Base-by-base conservation (phyloP, 2,329 filamentous ascomycete genomes). In the Aspergillus clavatus region DNA sequence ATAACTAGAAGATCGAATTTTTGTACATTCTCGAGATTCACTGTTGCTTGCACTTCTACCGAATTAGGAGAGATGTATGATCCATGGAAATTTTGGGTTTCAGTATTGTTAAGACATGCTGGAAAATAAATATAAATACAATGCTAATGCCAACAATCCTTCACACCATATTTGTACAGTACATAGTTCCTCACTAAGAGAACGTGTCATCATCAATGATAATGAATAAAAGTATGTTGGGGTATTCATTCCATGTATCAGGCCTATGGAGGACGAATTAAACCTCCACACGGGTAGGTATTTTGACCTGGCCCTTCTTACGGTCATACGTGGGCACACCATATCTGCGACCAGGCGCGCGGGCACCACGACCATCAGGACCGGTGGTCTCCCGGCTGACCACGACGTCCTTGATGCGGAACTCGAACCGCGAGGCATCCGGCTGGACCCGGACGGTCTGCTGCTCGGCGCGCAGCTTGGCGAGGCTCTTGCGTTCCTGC, bases 281-380 rank as follows among this genome's bases (percentile, higher is more conserved):
- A 36, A 71, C 70, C 53, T 78, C 74, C 38, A 83, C 80, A 51
- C 70, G 74, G 18, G 74, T 81, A 10, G 81, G 80, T 50, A 84
- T 82, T 72, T 84, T 84, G 56, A 82, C 69, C 51, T 74, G 68
- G 19, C 80, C 81, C 66, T 77, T 78, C 73, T 83, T 83, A 48
- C 81, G 70, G 50, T 83, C 81, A 57, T 80, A 69, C 54, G 75
- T 75, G 39, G 81, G 81, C 47, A 82, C 72, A 56, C 81, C 81
- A 58, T 84, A 84, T 52, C 80, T 70, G 54, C 72, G 75, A 11
- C 81, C 81, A 16, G 78, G 76, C 22, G 78, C 80, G 46, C 63
- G 65, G 18, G 67, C 62, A 24, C 72, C 72, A 54, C 79, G 72
- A 7, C 80, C 81, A 57, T 80, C 71, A 40, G 66, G 60, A 8